Conservation (phyloP, 257 asterid species). For the Jasminum sambac region DNA sequence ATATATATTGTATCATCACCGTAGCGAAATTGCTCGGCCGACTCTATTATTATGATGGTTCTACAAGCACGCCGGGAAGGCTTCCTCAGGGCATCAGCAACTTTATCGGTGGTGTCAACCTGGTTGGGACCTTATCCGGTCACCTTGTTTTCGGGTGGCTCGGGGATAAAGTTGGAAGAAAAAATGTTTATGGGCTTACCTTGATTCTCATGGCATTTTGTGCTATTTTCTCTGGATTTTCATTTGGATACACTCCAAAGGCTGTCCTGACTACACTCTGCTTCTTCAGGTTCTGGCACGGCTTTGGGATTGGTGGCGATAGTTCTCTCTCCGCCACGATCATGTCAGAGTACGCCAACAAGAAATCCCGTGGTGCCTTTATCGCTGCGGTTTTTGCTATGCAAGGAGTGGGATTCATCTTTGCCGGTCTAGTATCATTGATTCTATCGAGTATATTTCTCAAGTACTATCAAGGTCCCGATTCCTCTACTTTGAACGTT, state of each 20-base stretch:
- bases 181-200: constrained; percentile 16
- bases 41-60: constrained; percentile 3
- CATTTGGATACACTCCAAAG: constrained; percentile 14
- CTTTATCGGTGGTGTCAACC: constrained; percentile 10
- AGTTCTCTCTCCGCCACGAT: constrained; percentile 20
- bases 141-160: constrained; percentile 25
- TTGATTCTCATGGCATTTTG: constrained; percentile 15
- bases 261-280: constrained; percentile 18
- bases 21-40: constrained; percentile 19
- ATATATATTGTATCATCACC: constrained; percentile 9
- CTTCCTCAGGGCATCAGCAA: constrained; percentile 1
- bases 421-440: not conserved
- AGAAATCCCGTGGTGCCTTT: constrained; percentile 22
- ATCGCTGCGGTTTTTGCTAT: constrained; percentile 20
- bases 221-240: constrained; percentile 10
- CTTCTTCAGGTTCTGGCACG: constrained; percentile 25
- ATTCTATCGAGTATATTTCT: not conserved
- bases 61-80: not conserved
- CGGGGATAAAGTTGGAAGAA: constrained; percentile 18
- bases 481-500: not conserved
- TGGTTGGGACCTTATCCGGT: constrained; percentile 21
- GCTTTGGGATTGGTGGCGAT: constrained; percentile 25
- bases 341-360: constrained; percentile 22
- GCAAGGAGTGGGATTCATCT: constrained; percentile 23
- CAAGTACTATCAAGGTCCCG: not conserved